Conservation (phyloP, 1,139 yeast genomes). For the Pichia sp. region DNA sequence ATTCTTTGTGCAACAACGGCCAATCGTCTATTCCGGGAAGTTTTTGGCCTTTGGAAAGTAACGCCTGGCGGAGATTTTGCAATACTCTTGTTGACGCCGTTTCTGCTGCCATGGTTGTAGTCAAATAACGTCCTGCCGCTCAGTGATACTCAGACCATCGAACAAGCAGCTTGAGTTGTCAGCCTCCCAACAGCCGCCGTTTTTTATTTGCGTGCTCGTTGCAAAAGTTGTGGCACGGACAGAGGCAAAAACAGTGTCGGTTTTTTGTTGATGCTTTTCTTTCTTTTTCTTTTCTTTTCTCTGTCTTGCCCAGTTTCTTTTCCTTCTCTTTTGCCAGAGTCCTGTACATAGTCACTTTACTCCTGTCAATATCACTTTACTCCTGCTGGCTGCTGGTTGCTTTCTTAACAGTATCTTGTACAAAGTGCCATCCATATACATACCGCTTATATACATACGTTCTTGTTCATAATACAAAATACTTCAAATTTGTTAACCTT, state of each 20-base stretch:
- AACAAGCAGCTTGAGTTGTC: no score
- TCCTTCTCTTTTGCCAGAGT: not conserved
- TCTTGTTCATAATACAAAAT: slow-evolving; percentile 1
- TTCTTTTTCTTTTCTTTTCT: not conserved
- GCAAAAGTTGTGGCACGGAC: no score
- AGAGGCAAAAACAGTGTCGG: not conserved
- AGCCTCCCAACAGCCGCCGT: no score
- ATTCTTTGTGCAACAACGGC: no score
- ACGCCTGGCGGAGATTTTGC: no score
- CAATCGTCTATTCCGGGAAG: no score
- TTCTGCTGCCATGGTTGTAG: not conserved
- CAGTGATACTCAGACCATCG: no score
- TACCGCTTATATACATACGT: not conserved
- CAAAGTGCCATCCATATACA: no score
- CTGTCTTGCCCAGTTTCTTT: not conserved
- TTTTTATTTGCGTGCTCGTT: no score
- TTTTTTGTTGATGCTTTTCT: not conserved
- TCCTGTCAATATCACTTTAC: not conserved
- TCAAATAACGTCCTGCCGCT: no score
- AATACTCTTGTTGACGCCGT: not conserved
- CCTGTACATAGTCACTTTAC: slow-evolving; percentile 11
- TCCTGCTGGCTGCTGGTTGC: not conserved
- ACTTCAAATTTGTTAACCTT: not conserved
- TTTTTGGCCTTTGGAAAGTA: no score
- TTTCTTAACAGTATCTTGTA: not conserved